A percentile compares a stretch with the other conserved stretches of the same genome.
Evolutionary conservation across 345 rosid species (phyloP).

Genomic region (Salix suchowensis): DNA sequence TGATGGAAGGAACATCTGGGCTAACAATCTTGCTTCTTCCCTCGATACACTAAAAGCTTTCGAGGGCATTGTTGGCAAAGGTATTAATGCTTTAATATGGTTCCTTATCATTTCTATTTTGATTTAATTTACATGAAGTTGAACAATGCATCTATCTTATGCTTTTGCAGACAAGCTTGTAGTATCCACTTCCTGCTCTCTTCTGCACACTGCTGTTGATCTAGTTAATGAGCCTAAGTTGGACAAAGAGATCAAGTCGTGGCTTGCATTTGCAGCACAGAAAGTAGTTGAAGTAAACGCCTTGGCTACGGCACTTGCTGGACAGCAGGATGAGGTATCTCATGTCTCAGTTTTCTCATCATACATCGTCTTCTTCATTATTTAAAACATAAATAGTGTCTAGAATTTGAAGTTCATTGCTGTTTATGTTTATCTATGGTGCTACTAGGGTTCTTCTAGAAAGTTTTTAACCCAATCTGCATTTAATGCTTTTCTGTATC

Average conservation of each 20-base stretch:
- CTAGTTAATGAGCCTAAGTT: slow-evolving; percentile 79
- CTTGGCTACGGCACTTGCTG: slow-evolving; percentile 80
- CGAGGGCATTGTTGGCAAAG: slow-evolving; percentile 86
- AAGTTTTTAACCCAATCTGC: background rate
- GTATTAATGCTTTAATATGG: slow-evolving; percentile 25
- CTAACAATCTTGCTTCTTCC: slow-evolving; percentile 86
- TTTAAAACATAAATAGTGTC: background rate
- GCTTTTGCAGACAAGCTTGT: slow-evolving; percentile 74
- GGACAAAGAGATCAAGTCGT: slow-evolving; percentile 84
- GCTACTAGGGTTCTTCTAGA: background rate
- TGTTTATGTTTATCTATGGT: background rate
- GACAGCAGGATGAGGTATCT: slow-evolving; percentile 71
- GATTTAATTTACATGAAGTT: background rate
- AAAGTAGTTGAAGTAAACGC: slow-evolving; percentile 92
- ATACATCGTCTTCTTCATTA: background rate
- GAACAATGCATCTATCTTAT: background rate
- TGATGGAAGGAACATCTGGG: slow-evolving; percentile 99
- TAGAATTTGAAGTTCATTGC: background rate
- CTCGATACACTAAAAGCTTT: slow-evolving; percentile 47
- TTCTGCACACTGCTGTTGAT: slow-evolving; percentile 94
- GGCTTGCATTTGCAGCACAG: slow-evolving; percentile 98
- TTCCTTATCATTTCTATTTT: background rate
- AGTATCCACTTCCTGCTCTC: slow-evolving; percentile 96
- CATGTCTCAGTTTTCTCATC: background rate
- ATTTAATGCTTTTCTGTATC: background rate